phyloP scores from a whole-genome alignment of 2,329 filamentous ascomycete genomes.

The Apiospora saccharicola region DNA sequence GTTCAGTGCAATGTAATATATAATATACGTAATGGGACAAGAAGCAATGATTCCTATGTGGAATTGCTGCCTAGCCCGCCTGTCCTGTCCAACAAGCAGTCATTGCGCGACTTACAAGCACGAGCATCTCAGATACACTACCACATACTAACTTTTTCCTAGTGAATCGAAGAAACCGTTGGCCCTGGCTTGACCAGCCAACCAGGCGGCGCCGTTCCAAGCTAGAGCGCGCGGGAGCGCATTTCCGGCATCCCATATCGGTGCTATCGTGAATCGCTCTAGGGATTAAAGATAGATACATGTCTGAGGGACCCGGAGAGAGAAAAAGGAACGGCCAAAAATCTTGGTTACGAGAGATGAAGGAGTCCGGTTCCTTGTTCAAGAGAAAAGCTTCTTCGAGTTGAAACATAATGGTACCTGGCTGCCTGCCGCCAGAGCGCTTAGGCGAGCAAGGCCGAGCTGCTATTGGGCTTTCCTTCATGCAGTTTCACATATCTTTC shows the following conservation, averaged over 20 bases:
- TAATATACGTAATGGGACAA: background rate
- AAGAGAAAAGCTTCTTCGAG: background rate
- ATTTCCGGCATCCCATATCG: background rate
- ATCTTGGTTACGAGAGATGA: background rate
- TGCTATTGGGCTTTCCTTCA: background rate
- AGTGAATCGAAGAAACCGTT: constrained; percentile 19
- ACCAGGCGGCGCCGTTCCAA: background rate
- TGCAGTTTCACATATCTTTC: background rate
- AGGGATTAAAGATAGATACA: background rate
- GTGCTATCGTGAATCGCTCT: background rate
- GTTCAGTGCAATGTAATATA: background rate
- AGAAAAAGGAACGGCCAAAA: background rate
- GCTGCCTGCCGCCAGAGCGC: background rate
- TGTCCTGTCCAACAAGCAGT: background rate
- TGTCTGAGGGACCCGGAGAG: background rate
- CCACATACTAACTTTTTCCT: background rate
- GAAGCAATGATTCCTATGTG: background rate
- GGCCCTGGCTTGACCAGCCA: constrained; percentile 4
- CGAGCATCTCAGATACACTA: background rate
- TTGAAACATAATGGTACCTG: constrained; percentile 5
- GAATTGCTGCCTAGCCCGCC: background rate
- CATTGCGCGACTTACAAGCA: background rate
- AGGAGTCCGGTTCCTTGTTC: background rate
- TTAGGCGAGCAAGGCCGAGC: background rate
- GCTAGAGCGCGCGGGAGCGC: background rate